These are phyloP conservation scores for Sungouiozyma ichnusensis DNA, from an alignment of 805 yeast genomes.

Conservation along the genomic window DNA sequence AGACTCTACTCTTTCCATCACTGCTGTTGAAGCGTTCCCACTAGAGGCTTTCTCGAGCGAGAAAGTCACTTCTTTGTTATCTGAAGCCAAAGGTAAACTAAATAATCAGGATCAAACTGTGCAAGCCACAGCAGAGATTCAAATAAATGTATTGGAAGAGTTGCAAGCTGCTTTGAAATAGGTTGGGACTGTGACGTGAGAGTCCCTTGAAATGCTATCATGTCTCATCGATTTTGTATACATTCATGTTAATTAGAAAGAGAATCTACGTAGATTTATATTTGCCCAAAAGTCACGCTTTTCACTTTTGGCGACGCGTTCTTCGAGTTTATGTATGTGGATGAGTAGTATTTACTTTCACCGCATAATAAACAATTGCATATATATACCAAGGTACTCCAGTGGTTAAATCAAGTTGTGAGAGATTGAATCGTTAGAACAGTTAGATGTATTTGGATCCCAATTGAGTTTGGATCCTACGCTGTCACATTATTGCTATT, in stretches of 20 bases:
- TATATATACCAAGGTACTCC: background rate
- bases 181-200: background rate
- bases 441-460: too few species aligned
- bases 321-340: background rate
- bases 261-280: background rate
- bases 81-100: slow-evolving; percentile 91
- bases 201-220: background rate
- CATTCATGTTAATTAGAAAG: background rate
- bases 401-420: too few species aligned
- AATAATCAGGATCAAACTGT: slow-evolving; percentile 74
- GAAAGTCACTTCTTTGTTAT: slow-evolving; percentile 66
- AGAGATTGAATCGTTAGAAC: too few species aligned
- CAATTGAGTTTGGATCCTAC: too few species aligned
- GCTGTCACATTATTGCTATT: too few species aligned
- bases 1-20: slow-evolving; percentile 79
- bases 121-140: slow-evolving; percentile 91
- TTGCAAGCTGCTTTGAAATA: slow-evolving; percentile 42
- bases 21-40: slow-evolving; percentile 92
- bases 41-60: slow-evolving; percentile 76
- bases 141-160: slow-evolving; percentile 93
- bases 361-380: background rate
- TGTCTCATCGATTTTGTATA: background rate
- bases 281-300: background rate
- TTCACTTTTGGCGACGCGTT: background rate
- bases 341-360: background rate